phyloP scores from a whole-genome alignment of 495 filamentous ascomycete genomes.

The Podospora pseudoanserina region DNA sequence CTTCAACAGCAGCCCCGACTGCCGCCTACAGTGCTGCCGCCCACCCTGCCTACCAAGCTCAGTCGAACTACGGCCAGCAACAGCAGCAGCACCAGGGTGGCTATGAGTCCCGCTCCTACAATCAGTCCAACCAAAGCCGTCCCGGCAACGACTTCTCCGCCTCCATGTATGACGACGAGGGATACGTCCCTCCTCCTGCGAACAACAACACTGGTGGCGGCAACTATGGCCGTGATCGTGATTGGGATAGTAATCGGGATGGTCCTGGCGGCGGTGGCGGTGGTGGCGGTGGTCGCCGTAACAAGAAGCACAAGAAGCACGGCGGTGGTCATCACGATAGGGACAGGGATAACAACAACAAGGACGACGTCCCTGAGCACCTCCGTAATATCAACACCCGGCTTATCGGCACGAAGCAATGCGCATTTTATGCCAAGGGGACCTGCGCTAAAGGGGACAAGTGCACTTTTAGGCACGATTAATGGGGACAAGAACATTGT shows the following conservation, averaged over 20 bases:
- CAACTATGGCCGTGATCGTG: conserved; percentile 10
- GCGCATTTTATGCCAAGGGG: conserved; percentile 73
- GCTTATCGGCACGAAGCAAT: conserved; percentile 56
- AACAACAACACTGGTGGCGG: conserved; percentile 17
- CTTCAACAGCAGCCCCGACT: not conserved
- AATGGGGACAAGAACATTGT: not conserved
- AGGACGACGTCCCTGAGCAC: conserved; percentile 29
- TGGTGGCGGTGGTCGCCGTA: conserved; percentile 5
- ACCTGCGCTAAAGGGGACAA: conserved; percentile 80
- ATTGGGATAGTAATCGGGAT: conserved; percentile 26
- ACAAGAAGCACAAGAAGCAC: conserved; percentile 11
- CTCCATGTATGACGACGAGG: conserved; percentile 7
- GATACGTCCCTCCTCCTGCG: conserved; percentile 8
- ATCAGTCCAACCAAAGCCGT: conserved; percentile 17
- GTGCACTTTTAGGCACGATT: conserved; percentile 77
- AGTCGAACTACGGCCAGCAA: not conserved
- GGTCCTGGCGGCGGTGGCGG: not conserved
- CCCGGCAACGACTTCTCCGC: conserved; percentile 16
- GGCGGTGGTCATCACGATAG: conserved; percentile 6
- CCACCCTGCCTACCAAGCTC: conserved; percentile 2
- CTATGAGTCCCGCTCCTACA: conserved; percentile 5
- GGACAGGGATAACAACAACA: conserved; percentile 3
- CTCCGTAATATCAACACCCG: conserved; percentile 42
- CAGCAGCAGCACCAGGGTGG: conserved; percentile 1
- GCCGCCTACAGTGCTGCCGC: conserved; percentile 6